Evolutionary conservation across 169 alveolate genomes (phyloP).

Genomic region (Miamiensis avidus): DNA sequence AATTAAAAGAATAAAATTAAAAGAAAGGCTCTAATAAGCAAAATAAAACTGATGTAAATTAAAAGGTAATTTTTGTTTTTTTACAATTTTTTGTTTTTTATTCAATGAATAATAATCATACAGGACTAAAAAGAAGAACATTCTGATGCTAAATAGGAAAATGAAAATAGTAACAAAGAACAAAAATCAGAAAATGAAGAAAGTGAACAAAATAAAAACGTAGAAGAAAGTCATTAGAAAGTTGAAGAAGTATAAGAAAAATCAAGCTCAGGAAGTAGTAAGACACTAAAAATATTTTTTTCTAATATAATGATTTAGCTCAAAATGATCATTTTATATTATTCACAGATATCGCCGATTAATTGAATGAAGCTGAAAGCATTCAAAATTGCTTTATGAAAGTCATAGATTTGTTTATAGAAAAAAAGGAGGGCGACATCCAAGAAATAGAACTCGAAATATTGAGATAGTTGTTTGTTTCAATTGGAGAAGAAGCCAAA

Average conservation of each 20-base stretch:
- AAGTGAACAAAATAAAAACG: not conserved
- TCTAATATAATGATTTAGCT: too few species aligned
- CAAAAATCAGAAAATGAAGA: not conserved
- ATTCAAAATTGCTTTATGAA: conserved; percentile 4
- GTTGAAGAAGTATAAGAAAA: not conserved
- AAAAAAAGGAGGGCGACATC: conserved; percentile 52
- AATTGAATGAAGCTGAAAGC: not conserved
- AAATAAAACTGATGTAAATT: too few species aligned
- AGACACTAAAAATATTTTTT: not conserved
- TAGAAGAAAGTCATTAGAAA: not conserved
- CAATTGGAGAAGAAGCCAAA: conserved; percentile 35
- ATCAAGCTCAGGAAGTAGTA: not conserved
- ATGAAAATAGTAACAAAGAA: not conserved
- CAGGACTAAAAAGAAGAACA: not conserved
- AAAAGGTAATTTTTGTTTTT: too few species aligned
- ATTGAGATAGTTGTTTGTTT: conserved; percentile 23
- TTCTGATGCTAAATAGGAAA: not conserved
- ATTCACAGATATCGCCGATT: not conserved
- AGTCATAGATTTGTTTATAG: conserved; percentile 28
- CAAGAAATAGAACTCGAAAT: conserved; percentile 55
- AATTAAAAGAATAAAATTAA: not conserved
- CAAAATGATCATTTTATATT: not conserved
- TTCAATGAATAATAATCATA: too few species aligned
- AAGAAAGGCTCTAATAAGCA: not conserved
- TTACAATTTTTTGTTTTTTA: too few species aligned